Evolutionary conservation across 2,329 filamentous ascomycete genomes (phyloP), one percentile per base, ranked within the genome.

Genomic region (Ophiostoma tasmaniense): DNA sequence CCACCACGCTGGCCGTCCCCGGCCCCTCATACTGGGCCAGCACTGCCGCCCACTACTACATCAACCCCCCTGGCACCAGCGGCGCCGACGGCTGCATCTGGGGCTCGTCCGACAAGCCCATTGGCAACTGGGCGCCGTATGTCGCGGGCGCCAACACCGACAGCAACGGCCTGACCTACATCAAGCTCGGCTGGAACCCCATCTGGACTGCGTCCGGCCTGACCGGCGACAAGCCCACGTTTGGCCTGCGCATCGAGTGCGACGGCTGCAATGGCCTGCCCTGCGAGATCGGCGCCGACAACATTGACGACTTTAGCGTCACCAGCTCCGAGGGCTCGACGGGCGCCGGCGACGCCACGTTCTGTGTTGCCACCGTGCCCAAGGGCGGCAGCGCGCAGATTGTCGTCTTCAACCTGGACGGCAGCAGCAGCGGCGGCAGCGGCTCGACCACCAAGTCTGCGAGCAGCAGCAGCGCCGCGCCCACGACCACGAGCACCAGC

Each of bases 161-260:
- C 73, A 73, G 75, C 64, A 81, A 78, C 67, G 91, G 90, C 66
- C 79, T 85, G 71, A 92, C 90, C 1, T 93, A 85, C 75, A 83
- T 92, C 74, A 93, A 92, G 80, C 81, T 93, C 67, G 90, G 87
- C 68, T 90, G 88, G 84, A 93, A 93, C 78, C 91, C 91, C 30
- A 89, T 91, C 71, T 93, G 87, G 78, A 82, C 88, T 73, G 74
- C 82, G 74, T 79, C 85, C 72, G 66, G 81, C 22, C 79, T 91
- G 75, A 81, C 82, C 64, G 79, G 82, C 72, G 83, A 80, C 25
- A 83, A 84, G 72, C 90, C 90, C 7, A 82, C 80, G 6, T 93
- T 85, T 73, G 90, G 90, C 72, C 77, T 93, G 68, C 86, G 86
- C 76, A 87, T 94, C 73, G 85, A 88, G 75, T 94, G 91, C 76